Percentiles rank a stretch among this genome's conserved stretches.
Conservation (phyloP, 768 basidiomycete species). For the Pleurotus citrinopileatus region DNA sequence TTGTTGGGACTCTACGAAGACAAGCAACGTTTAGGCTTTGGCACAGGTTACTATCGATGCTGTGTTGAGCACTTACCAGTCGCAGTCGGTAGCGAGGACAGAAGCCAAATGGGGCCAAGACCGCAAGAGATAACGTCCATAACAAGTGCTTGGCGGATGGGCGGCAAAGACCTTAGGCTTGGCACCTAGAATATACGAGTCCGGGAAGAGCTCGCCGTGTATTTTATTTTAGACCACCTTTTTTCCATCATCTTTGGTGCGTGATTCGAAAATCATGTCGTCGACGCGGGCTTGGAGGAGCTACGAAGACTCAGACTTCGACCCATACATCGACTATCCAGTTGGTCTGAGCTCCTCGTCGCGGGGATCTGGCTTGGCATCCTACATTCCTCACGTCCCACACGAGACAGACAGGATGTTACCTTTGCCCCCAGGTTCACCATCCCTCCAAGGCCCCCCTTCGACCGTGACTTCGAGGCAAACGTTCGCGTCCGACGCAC, state of each 20-base stretch:
- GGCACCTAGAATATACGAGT: background rate
- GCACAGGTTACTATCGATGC: too few relatives aligned
- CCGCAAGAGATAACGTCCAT: too few relatives aligned
- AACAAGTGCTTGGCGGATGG: background rate
- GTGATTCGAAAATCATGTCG: slow-evolving; percentile 5
- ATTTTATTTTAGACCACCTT: background rate
- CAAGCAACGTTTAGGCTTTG: too few relatives aligned
- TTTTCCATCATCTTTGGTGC: background rate
- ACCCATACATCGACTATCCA: slow-evolving; percentile 9
- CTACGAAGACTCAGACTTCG: slow-evolving; percentile 6
- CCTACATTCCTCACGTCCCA: slow-evolving; percentile 8
- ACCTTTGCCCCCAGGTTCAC: background rate
- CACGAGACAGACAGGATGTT: slow-evolving; percentile 10
- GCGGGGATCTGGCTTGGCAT: slow-evolving; percentile 2
- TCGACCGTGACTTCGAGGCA: slow-evolving; percentile 9
- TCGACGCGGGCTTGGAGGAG: slow-evolving; percentile 2
- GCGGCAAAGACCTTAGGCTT: background rate
- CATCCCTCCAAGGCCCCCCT: background rate
- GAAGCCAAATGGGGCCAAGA: too few relatives aligned
- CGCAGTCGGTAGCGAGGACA: too few relatives aligned
- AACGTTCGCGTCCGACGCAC: slow-evolving; percentile 5
- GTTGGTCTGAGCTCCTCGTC: slow-evolving; percentile 1
- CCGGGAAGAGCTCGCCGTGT: background rate
- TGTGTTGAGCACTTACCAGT: too few relatives aligned
- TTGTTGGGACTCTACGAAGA: too few relatives aligned